Conservation (phyloP, 1,284 basidiomycete genomes). For the Neonothopanus nambi region DNA sequence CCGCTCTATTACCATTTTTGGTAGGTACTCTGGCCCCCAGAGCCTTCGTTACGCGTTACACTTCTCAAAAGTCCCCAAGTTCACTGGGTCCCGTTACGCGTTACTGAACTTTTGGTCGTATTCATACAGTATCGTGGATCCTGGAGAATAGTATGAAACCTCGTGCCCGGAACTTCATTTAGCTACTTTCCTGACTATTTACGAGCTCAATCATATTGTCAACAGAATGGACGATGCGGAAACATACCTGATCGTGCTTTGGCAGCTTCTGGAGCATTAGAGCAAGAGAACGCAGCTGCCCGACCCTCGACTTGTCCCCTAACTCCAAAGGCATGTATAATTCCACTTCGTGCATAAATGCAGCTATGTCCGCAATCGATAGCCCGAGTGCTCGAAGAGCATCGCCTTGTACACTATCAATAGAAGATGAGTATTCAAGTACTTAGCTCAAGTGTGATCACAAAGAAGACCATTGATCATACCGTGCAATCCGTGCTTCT, state of each 20-base stretch:
- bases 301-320: constrained; percentile 49
- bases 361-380: constrained; percentile 66
- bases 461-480: constrained; percentile 12
- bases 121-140: no score
- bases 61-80: no score
- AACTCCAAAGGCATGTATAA: constrained; percentile 43
- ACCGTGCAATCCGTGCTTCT: constrained; percentile 29
- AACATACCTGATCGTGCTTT: constrained; percentile 1
- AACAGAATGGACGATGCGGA: constrained; percentile 23
- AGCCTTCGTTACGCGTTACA: no score
- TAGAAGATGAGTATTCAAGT: neutral
- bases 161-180: no score
- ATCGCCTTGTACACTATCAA: constrained; percentile 30
- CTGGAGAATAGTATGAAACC: no score
- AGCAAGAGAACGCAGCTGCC: constrained; percentile 53
- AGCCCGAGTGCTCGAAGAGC: constrained; percentile 49
- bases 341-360: constrained; percentile 70
- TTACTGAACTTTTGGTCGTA: no score
- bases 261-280: constrained; percentile 42
- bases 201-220: neutral
- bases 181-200: no score
- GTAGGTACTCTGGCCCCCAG: no score
- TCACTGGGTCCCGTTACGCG: no score
- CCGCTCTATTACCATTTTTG: no score
- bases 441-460: constrained; percentile 19